These are phyloP conservation scores for Zychaea mexicana DNA, from an alignment of 371 early-diverging fungal species.

Conservation along the genomic window DNA sequence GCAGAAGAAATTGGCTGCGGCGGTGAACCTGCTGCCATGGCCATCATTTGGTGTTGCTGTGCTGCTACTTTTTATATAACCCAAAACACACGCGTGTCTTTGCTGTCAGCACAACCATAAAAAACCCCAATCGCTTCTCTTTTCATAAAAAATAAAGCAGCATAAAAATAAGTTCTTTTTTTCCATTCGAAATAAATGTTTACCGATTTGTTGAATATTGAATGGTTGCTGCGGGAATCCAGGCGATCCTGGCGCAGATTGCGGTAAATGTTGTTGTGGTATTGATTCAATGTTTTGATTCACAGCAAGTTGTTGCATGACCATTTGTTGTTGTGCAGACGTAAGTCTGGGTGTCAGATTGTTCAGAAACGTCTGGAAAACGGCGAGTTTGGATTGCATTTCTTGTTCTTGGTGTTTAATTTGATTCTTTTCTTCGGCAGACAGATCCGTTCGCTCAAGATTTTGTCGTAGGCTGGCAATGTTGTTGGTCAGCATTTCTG, in stretches of 20 bases:
- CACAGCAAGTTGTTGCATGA: conserved; percentile 3
- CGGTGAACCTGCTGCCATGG: too few relatives aligned
- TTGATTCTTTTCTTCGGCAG: conserved; percentile 31
- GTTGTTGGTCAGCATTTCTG: neutral
- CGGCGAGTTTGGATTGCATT: conserved; percentile 22
- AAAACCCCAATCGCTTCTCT: too few relatives aligned
- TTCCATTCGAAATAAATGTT: too few relatives aligned
- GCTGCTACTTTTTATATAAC: neutral
- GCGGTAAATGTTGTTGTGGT: too few relatives aligned
- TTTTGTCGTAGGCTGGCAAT: conserved; percentile 29
- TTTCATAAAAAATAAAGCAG: neutral
- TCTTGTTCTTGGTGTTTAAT: conserved; percentile 14
- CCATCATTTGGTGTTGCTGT: neutral
- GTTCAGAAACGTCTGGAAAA: conserved; percentile 5
- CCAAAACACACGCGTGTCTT: too few relatives aligned
- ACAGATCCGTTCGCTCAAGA: conserved; percentile 36
- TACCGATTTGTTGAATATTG: neutral
- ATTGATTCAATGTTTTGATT: neutral
- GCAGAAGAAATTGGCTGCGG: too few relatives aligned
- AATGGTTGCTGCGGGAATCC: conserved; percentile 7
- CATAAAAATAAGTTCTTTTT: neutral
- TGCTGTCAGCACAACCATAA: too few relatives aligned
- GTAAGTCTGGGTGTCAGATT: conserved; percentile 4
- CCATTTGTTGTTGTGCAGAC: conserved; percentile 4
- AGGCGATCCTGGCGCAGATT: too few relatives aligned